These are phyloP conservation scores for Jackrogersella multiformis DNA, from an alignment of 495 filamentous ascomycete species.

Conservation along the genomic window DNA sequence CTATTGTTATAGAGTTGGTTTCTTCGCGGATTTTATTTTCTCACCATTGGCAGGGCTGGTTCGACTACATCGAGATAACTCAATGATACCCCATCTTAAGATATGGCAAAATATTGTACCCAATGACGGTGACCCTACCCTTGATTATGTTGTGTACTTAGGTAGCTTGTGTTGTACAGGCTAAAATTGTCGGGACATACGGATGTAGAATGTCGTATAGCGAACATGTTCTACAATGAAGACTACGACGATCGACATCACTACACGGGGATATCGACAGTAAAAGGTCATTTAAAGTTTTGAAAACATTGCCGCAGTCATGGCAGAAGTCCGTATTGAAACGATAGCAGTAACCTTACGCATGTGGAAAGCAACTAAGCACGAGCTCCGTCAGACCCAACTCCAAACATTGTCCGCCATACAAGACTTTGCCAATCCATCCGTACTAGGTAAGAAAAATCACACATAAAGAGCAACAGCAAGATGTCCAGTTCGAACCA, in stretches of 20 bases:
- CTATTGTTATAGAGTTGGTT: constrained; percentile 28
- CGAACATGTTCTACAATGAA: background rate
- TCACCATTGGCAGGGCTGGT: background rate
- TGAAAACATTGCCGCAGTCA: constrained; percentile 4
- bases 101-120: too few relatives aligned
- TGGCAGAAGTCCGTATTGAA: constrained; percentile 20
- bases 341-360: constrained; percentile 11
- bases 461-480: background rate
- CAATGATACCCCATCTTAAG: constrained; percentile 25
- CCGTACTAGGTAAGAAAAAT: constrained; percentile 4
- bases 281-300: background rate
- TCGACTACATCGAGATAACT: constrained; percentile 18
- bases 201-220: too few relatives aligned
- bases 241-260: background rate
- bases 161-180: background rate
- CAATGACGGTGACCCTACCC: too few relatives aligned
- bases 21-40: constrained; percentile 30
- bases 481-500: constrained; percentile 7
- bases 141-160: background rate
- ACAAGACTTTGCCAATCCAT: constrained; percentile 11
- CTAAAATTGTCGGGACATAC: too few relatives aligned
- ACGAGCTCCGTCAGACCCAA: constrained; percentile 20
- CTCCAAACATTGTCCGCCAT: constrained; percentile 15
- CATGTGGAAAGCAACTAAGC: background rate
- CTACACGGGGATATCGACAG: background rate